Evolutionary conservation across 305 asterid genomes (phyloP).

Genomic region (Petunia hybrid): DNA sequence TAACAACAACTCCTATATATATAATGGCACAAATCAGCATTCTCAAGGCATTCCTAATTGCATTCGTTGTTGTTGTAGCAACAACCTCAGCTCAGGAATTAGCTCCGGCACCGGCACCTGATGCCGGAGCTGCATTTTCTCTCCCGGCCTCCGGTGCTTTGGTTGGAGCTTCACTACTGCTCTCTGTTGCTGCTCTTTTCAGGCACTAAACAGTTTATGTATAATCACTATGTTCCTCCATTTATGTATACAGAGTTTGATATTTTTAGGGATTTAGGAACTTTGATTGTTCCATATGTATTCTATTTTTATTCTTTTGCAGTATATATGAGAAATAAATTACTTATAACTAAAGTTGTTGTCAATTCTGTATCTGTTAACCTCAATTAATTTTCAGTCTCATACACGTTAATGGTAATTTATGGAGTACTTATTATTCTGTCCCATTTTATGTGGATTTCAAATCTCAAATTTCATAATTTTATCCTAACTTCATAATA

Average conservation of each 20-base stretch:
- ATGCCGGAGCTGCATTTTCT: constrained; percentile 34
- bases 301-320: neutral
- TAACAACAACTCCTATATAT: no score
- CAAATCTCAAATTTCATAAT: no score
- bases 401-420: no score
- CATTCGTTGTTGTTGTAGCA: constrained; percentile 12
- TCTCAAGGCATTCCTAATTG: constrained; percentile 29
- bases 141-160: constrained; percentile 35
- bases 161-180: neutral
- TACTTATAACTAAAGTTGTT: neutral
- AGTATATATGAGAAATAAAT: constrained; percentile 13
- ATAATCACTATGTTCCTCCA: neutral
- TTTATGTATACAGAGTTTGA: neutral
- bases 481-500: no score
- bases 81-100: neutral
- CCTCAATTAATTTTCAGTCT: no score
- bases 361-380: no score
- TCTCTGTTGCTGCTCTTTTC: constrained; percentile 11
- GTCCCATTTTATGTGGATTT: no score
- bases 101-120: constrained; percentile 36
- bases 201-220: constrained; percentile 7
- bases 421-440: no score
- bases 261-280: no score
- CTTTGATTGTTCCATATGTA: neutral
- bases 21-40: no score